A percentile compares a stretch with the other conserved stretches of the same genome.
phyloP scores from a whole-genome alignment of 2,329 filamentous ascomycete genomes.

The Ophiostoma quercus region DNA sequence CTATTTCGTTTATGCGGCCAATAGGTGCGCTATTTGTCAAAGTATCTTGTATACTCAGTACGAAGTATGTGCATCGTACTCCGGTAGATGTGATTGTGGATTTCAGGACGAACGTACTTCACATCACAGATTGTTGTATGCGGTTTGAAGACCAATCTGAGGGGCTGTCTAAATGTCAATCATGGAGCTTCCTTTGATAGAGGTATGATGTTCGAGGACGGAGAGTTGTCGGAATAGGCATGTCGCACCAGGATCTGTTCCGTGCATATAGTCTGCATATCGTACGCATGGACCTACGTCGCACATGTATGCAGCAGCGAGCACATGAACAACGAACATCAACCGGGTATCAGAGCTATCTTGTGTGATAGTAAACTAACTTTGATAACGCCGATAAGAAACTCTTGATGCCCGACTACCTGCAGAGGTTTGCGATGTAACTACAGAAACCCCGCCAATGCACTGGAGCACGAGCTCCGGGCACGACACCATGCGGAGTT shows the following conservation, averaged over 20 bases:
- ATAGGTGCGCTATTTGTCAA: not conserved
- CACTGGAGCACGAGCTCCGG: constrained; percentile 5
- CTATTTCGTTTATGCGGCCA: not conserved
- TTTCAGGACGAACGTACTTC: no score
- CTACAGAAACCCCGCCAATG: not conserved
- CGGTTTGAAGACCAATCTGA: no score
- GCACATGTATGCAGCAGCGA: not conserved
- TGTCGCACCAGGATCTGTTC: not conserved
- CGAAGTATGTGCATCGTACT: no score
- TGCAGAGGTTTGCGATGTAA: not conserved
- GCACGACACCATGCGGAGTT: not conserved
- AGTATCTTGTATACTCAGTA: not conserved
- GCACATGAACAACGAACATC: not conserved
- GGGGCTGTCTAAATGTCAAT: no score
- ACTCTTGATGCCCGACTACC: not conserved
- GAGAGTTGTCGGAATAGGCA: not conserved
- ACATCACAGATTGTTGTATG: no score
- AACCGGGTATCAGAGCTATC: not conserved
- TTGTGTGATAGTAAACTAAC: not conserved
- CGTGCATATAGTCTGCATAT: not conserved
- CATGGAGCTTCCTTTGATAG: no score
- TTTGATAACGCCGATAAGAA: not conserved
- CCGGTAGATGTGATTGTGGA: not conserved
- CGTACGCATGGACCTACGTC: not conserved
- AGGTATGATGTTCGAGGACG: not conserved